These are phyloP conservation scores for Leccinum imitatum DNA, from an alignment of 768 basidiomycete genomes.

Conservation along the genomic window DNA sequence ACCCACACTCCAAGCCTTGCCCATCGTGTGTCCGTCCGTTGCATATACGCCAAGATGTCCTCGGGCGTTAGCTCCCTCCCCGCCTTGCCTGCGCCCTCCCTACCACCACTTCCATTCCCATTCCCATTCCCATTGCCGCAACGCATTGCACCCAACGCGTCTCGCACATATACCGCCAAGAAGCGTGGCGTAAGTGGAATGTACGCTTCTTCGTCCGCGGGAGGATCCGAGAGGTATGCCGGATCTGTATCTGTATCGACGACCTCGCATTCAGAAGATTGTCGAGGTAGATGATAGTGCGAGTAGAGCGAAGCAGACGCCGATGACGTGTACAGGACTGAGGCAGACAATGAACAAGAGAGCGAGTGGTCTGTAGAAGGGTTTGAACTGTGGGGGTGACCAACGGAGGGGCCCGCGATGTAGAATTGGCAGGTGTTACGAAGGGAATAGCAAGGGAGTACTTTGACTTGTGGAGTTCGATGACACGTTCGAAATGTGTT, in stretches of 20 bases:
- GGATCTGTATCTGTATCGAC: constrained; percentile 39
- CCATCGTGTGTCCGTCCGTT: constrained; percentile 62
- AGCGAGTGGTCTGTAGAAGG: constrained; percentile 21
- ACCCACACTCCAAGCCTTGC: constrained; percentile 60
- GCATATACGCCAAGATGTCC: constrained; percentile 47
- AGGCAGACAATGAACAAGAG: constrained; percentile 28
- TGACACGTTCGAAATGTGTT: constrained; percentile 52
- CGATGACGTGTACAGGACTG: constrained; percentile 23
- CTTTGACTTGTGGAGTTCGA: constrained; percentile 48
- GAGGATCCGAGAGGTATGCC: constrained; percentile 60
- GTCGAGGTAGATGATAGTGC: constrained; percentile 25
- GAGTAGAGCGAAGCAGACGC: constrained; percentile 26
- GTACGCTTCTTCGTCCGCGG: constrained; percentile 57
- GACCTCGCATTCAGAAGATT: not conserved
- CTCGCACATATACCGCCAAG: constrained; percentile 47
- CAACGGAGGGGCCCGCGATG: constrained; percentile 3
- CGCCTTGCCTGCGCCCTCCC: not conserved
- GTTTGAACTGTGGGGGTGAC: not conserved
- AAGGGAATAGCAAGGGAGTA: constrained; percentile 54
- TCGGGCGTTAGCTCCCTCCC: constrained; percentile 35
- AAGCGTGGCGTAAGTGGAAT: constrained; percentile 55
- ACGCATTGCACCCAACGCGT: constrained; percentile 41
- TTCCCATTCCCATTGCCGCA: not conserved
- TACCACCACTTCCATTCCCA: constrained; percentile 5
- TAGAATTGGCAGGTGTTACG: constrained; percentile 32